Base-by-base conservation (phyloP, 106 monocot genomes). In the Acorus calamus region DNA sequence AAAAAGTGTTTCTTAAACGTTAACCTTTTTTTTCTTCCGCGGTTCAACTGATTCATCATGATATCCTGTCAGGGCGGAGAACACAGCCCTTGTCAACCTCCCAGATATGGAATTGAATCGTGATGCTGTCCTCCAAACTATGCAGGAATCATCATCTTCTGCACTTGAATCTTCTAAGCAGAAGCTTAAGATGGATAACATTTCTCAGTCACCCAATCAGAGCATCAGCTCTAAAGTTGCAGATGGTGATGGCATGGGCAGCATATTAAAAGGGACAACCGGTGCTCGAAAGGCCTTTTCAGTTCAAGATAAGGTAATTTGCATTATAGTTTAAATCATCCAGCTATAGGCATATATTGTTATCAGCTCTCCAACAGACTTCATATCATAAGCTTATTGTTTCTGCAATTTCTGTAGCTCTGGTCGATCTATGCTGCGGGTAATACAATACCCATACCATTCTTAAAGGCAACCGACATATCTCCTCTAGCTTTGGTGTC, bases 351-450 rank as follows among this genome's bases (percentile, higher is more conserved):
- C 28, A 28, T 28, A 28, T 28, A 1, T 28, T 28, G 28, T 28
- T 28, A 28, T 28, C 28, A 28, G 28, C 28, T 28, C 28, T 28
- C 28, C 28, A 28, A 28, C 28, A 28, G 28, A 28, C 28, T 28
- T 28, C 28, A 28, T 0, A 28, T 28, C 28, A 28, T 28, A 28
- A 28, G 28, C 28, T 28, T 28, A 28, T 28, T 28, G 28, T 28
- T 28, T 63, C 53, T 71, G 11, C 55, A 71, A 50, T 61, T 43
- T 66, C 72, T 80, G 59, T 70, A 98, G 98, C 79, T 98, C 10
- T 83, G 91, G 92, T 91, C 98, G 14, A 92, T 98, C 50, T 98
- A 88, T 76, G 88, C 92, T 63, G 98, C 98, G 57, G 98, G 98
- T 6, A 98, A 88, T 66, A 98, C 88, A 1, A 88, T 98, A 48